These are phyloP conservation scores for Wickerhamia fluorescens DNA, from an alignment of 805 yeast species.

Conservation along the genomic window DNA sequence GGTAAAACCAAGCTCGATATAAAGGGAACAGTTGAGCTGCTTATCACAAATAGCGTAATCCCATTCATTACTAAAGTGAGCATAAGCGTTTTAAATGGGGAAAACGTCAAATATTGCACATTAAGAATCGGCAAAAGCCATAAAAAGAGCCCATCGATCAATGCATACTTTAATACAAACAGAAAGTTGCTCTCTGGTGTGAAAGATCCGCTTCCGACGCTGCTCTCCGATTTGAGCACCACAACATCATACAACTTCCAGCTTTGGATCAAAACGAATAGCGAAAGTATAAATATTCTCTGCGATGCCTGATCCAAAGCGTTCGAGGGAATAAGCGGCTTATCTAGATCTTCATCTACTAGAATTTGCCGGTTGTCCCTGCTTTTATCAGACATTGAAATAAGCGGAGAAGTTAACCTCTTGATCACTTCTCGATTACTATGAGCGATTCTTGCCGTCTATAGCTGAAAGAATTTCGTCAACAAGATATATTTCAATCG, in stretches of 20 bases:
- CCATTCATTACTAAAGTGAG: constrained; percentile 42
- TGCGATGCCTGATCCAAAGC: constrained; percentile 73
- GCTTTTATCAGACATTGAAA: no score
- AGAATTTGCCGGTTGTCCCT: no score
- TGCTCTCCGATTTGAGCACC: constrained; percentile 42
- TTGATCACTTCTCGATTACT: no score
- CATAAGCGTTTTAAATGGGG: constrained; percentile 45
- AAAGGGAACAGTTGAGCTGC: constrained; percentile 45
- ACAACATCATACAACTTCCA: constrained; percentile 74
- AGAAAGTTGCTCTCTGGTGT: constrained; percentile 42
- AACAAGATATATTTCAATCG: no score
- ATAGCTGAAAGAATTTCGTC: no score
- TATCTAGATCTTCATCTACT: no score
- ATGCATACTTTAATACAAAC: constrained; percentile 62
- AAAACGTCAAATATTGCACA: constrained; percentile 68
- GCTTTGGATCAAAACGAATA: constrained; percentile 74
- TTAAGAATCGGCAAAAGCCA: constrained; percentile 68
- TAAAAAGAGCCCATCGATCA: constrained; percentile 65
- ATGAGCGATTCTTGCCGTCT: no score
- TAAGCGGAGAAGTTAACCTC: no score
- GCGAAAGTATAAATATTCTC: constrained; percentile 55
- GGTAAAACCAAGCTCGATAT: constrained; percentile 27
- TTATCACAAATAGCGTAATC: constrained; percentile 48
- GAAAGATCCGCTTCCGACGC: constrained; percentile 25
- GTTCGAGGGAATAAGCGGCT: constrained; percentile 50